Evolutionary conservation across 2,329 filamentous ascomycete genomes (phyloP).

Genomic region (Dactylonectria estremocensis): DNA sequence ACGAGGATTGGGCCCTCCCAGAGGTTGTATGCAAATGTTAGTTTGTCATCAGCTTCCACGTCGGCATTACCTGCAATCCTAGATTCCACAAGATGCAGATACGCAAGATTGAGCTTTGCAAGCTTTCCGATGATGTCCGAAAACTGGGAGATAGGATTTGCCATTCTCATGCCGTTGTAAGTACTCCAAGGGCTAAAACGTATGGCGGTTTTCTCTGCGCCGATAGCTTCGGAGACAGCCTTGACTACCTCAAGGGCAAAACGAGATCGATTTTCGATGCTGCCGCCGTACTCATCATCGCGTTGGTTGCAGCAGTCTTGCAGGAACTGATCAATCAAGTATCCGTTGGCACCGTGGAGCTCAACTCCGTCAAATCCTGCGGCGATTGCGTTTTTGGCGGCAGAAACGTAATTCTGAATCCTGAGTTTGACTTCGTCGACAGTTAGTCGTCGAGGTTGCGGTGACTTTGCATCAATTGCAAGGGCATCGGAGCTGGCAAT

Average conservation of each 20-base stretch:
- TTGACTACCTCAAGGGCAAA: constrained; percentile 49
- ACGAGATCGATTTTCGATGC: constrained; percentile 63
- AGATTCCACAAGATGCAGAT: constrained; percentile 24
- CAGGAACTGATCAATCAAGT: constrained; percentile 66
- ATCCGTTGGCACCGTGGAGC: constrained; percentile 68
- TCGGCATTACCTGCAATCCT: not conserved
- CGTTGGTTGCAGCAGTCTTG: constrained; percentile 60
- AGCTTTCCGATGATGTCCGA: constrained; percentile 61
- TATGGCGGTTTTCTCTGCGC: constrained; percentile 66
- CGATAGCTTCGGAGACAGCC: constrained; percentile 56
- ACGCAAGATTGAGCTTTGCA: not conserved
- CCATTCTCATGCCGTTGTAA: constrained; percentile 75
- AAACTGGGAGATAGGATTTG: constrained; percentile 74
- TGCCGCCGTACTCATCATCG: constrained; percentile 65
- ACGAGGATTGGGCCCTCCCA: constrained; percentile 9
- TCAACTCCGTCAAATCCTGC: constrained; percentile 81
- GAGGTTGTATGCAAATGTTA: not conserved
- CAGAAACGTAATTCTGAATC: not conserved
- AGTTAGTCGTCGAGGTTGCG: not conserved
- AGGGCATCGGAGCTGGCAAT: not conserved
- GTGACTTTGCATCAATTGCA: not conserved
- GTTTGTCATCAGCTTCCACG: not conserved
- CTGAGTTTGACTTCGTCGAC: not conserved
- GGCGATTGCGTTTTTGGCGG: constrained; percentile 62
- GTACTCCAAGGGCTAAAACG: constrained; percentile 70